Base-by-base conservation (phyloP, 306 rosid species). In the Hippophae rhamnoides region DNA sequence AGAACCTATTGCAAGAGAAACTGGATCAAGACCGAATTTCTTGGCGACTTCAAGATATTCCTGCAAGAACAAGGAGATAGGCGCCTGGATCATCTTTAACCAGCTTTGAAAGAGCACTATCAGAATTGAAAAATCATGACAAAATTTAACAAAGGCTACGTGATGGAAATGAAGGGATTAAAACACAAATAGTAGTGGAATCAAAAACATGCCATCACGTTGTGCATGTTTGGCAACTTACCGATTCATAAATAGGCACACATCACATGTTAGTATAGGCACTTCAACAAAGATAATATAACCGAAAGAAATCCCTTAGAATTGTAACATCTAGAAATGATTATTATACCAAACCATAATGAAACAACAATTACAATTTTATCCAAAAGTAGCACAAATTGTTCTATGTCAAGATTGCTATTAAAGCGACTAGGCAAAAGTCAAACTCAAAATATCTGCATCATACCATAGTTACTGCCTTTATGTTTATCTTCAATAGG, bases 1-100 rank as follows among this genome's bases (percentile, higher is more conserved):
- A 56, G 43, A 69, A 90, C 97, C 98, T 66, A 90, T 81, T 58
- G 98, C 90, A 56, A 90, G 86, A 56, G 95, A 79, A 38, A 81
- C 86, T 27, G 96, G 98, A 79, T 86, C 90, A 64, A 90, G 70
- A 57, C 81, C 82, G 69, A 76, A 69, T 62, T 66, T 69, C 71
- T 64, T 62, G 27, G 96, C 82, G 70, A 79, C 67, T 46, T 62
- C 62, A 44, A 85, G 61, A 80, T 87, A 87, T 44, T 83, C 92
- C 98, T 90, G 86, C 51, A 49, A 43, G 58, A 8, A 63, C 12
- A 47, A 52, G 18, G 49, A 69, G 70, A 62, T 26, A 67, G n/a
- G 25, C 54, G n/a, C 76, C 44, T 64, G 51, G 10, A 61, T 70
- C 9, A 76, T 60, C 54, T 61, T 61, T 58, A 57, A 52, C 14